A percentile compares a stretch with the other conserved stretches of the same genome.
Conservation (phyloP, 306 rosid species). For the Herpetospermum pedunculosum region DNA sequence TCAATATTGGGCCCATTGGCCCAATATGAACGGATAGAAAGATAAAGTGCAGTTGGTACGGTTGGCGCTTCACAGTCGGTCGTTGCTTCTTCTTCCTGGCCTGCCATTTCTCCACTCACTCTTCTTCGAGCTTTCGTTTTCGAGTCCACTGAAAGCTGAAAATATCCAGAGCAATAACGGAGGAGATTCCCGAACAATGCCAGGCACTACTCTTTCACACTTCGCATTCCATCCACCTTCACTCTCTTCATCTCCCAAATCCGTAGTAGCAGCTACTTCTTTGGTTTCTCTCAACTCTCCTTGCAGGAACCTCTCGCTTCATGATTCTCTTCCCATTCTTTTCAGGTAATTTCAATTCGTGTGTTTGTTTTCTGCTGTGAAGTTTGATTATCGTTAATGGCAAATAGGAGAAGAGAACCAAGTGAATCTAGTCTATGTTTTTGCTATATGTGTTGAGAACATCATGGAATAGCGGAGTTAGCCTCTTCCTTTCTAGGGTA, state of each 20-base stretch:
- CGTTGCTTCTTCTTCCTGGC: neutral
- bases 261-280: conserved; percentile 17
- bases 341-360: conserved; percentile 18
- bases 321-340: conserved; percentile 16
- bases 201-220: conserved; percentile 33
- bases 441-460: neutral
- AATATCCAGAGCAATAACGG: neutral
- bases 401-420: neutral
- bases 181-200: conserved; percentile 27
- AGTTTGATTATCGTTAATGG: neutral
- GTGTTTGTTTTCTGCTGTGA: neutral
- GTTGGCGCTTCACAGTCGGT: conserved; percentile 1
- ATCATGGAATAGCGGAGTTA: neutral
- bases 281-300: conserved; percentile 21
- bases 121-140: neutral
- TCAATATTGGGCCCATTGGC: neutral
- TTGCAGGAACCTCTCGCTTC: conserved; percentile 25
- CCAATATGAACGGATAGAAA: neutral
- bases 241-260: conserved; percentile 28
- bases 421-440: neutral
- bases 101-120: neutral
- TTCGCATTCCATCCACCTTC: conserved; percentile 24
- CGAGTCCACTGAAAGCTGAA: neutral
- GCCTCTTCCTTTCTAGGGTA: neutral
- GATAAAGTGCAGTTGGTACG: neutral